Conservation (phyloP, 306 rosid species). For the Arachis hypogaea region DNA sequence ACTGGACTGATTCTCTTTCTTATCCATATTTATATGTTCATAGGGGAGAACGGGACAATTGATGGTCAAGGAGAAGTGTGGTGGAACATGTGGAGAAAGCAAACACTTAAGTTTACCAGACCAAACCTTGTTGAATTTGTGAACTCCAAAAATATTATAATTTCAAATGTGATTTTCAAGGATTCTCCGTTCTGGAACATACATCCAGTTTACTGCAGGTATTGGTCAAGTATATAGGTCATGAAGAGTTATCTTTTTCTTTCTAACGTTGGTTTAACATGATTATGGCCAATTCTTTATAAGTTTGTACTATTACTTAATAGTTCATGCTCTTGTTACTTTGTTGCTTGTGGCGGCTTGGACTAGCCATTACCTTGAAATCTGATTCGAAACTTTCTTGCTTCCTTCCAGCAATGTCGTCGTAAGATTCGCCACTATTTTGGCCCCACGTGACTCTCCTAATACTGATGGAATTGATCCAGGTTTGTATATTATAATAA, state of each 20-base stretch:
- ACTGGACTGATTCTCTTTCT: neutral
- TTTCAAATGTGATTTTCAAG: conserved; percentile 75
- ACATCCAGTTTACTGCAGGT: conserved; percentile 97
- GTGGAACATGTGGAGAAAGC: conserved; percentile 99
- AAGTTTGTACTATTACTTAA: conserved; percentile 14
- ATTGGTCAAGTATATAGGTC: conserved; percentile 12
- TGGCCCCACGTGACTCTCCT: conserved; percentile 95
- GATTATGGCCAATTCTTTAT: neutral
- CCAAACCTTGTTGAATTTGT: conserved; percentile 83
- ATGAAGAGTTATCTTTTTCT: neutral
- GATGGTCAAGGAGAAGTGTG: conserved; percentile 92
- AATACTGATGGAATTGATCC: conserved; percentile 99
- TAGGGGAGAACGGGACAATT: conserved; percentile 86
- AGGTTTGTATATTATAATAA: conserved; percentile 48
- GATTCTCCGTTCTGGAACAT: conserved; percentile 97
- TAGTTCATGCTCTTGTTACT: neutral
- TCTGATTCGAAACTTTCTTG: conserved; percentile 24
- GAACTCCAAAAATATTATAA: conserved; percentile 71
- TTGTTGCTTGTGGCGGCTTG: neutral
- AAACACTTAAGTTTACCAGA: conserved; percentile 83
- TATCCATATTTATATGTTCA: neutral
- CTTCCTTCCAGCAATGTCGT: conserved; percentile 78
- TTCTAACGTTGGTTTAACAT: conserved; percentile 14
- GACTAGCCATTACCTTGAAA: neutral
- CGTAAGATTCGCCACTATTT: conserved; percentile 74